Base-by-base conservation (phyloP, 2,329 filamentous ascomycete species). In the Falciphora oryzae region DNA sequence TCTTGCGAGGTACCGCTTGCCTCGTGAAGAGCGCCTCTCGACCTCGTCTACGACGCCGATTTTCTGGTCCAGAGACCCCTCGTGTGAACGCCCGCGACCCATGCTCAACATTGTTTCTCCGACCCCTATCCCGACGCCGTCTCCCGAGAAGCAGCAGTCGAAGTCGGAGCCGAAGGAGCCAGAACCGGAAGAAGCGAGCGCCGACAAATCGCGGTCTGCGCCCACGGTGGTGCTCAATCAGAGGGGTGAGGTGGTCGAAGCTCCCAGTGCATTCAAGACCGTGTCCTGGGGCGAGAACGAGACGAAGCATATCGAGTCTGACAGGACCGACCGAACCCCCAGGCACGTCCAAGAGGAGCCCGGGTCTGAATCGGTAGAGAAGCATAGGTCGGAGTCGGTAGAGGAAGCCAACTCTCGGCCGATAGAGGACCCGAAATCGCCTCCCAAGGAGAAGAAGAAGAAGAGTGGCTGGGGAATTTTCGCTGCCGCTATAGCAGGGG, bases 211-310 rank as follows among this genome's bases (percentile, higher is more conserved):
- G 62, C 69, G 66, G n/a, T 68, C 69, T 32, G 65, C 69, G 2
- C 14, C 60, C 22, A 69, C 62, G 8, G 62, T 68, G n/a, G 62
- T 50, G 2, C 64, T 66, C 44, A 64, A 65, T 18, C 66, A 79
- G 28, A 76, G 74, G 59, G 78, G 78, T 14, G 80, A 84, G 63
- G 71, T 78, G 50, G 71, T 80, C 14, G 74, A 79, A 38, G 76
- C 77, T 8, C 79, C 63, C 58, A 57, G 65, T 4, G 61, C 67
- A 6, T 38, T 83, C 8, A 88, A 88, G 69, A 81, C 77, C 57
- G 87, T 89, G 5, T 86, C 81, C 16, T 89, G 86, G 87, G 87
- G 85, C 14, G 79, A 87, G 66, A 87, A 88, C 67, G 80, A 87
- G 70, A 88, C 83, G 4, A 85, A 88, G 71, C 83, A 85, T 66